Evolutionary conservation across 2,329 filamentous ascomycete species (phyloP).

Genomic region (Sclerotinia minor): DNA sequence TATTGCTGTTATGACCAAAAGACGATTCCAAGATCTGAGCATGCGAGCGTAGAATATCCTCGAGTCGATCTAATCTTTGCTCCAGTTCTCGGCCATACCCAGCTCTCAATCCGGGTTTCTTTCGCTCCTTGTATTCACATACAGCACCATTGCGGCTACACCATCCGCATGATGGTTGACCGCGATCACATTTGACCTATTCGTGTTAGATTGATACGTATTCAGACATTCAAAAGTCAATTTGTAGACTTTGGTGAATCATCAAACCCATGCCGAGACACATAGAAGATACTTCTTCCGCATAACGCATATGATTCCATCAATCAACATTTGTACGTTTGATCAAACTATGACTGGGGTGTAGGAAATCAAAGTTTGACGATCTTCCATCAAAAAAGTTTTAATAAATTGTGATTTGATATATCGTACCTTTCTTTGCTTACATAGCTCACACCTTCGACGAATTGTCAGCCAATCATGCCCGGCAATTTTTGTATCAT

Average conservation of each 20-base stretch:
- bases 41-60: constrained; percentile 65
- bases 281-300: constrained; percentile 13
- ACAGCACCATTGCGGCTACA: constrained; percentile 62
- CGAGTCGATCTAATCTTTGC: constrained; percentile 68
- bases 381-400: not conserved
- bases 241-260: not conserved
- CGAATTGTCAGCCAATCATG: constrained; percentile 41
- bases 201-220: constrained; percentile 26
- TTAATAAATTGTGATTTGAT: not conserved
- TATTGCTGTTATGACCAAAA: constrained; percentile 42
- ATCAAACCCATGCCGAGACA: not conserved
- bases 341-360: not conserved
- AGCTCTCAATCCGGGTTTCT: constrained; percentile 63
- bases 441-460: constrained; percentile 72
- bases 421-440: constrained; percentile 68
- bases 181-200: constrained; percentile 73
- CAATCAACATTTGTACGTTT: not conserved
- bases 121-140: constrained; percentile 69
- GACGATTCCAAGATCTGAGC: constrained; percentile 64
- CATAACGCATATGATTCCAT: not conserved
- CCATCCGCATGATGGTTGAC: constrained; percentile 71
- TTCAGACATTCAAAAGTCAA: not conserved
- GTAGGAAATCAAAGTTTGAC: not conserved
- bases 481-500: constrained; percentile 26
- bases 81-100: constrained; percentile 73